Evolutionary conservation across 2,329 filamentous ascomycete species (phyloP), one percentile per base, ranked within the genome.

Genomic region (Fusarium lyarnte): DNA sequence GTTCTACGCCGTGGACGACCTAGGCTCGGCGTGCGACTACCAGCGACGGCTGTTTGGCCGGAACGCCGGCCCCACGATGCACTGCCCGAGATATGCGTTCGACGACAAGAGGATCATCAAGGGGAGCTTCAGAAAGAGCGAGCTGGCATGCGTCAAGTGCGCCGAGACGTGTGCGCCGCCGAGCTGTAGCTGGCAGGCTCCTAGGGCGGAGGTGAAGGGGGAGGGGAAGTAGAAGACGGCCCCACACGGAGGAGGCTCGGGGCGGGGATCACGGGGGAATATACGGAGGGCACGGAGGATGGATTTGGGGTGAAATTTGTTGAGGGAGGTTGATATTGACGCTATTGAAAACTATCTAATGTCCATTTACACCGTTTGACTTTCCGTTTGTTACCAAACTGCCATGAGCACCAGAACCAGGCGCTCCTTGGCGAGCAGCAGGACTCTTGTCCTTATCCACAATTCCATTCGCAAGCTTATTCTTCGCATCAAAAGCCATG

Each of bases 21-120:
- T 78, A 23, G 76, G 76, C 27, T 74, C 76, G 19, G 76, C 76
- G 12, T 78, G 76, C 61, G 76, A 78, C 54, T 77, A 78, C 64
- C 76, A 77, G 62, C 73, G 76, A 19, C 73, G 76, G 29, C 62
- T 77, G n/a, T 74, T 69, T 31, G 76, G 76, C 21, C 74, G 76
- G 25, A 52, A 63, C 45, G 76, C 76, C 1, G 46, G 38, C 10
- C 66, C 76, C 2, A 77, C 76, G 49, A 76, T 74, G 72, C 63
- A 58, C 6, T 78, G 76, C 31, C 76, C 76, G 29, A 70, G 76
- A 17, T 78, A 76, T 58, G 69, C 73, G 3, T 77, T 77, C 16
- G 76, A 77, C 61, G 73, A 73, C n/a, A 77, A 77, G 53, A 66
- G 76, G 36, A 60, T 77, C 19, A 78, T 78, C 42, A 73, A 78